These are phyloP conservation scores for Phytopythium cucurbitacearum DNA, from an alignment of 352 stramenopile genomes.

Conservation along the genomic window DNA sequence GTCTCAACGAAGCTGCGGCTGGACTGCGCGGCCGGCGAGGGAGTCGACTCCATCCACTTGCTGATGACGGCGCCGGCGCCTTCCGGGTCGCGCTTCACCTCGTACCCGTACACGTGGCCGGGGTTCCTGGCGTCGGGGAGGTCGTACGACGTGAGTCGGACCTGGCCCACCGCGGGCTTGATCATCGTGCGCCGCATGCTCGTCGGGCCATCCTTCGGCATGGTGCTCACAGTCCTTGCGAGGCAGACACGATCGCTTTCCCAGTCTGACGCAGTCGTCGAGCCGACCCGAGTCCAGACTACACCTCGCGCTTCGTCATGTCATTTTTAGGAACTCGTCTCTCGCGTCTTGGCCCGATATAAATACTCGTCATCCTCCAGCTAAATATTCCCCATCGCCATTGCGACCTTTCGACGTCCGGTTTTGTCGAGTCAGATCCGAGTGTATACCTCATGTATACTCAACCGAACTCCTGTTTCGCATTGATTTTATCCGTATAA, in stretches of 20 bases:
- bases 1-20: slow-evolving; percentile 79
- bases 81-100: slow-evolving; percentile 66
- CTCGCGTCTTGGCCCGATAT: not conserved
- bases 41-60: slow-evolving; percentile 66
- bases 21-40: slow-evolving; percentile 51
- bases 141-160: slow-evolving; percentile 60
- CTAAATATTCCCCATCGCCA: not conserved
- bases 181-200: slow-evolving; percentile 77
- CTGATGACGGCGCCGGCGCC: slow-evolving; percentile 65
- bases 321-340: no score
- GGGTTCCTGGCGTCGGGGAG: slow-evolving; percentile 59
- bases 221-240: not conserved
- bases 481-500: not conserved
- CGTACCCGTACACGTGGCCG: slow-evolving; percentile 64
- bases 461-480: no score
- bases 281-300: not conserved
- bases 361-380: not conserved
- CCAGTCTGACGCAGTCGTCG: not conserved
- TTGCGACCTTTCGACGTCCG: no score
- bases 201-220: slow-evolving; percentile 24
- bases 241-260: not conserved
- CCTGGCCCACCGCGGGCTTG: slow-evolving; percentile 68
- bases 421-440: no score
- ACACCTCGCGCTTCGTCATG: no score
- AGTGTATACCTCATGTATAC: no score